A percentile compares a stretch with the other conserved stretches of the same genome.
Evolutionary conservation across 1,139 yeast species (phyloP).

Genomic region (Hansenula sp.): DNA sequence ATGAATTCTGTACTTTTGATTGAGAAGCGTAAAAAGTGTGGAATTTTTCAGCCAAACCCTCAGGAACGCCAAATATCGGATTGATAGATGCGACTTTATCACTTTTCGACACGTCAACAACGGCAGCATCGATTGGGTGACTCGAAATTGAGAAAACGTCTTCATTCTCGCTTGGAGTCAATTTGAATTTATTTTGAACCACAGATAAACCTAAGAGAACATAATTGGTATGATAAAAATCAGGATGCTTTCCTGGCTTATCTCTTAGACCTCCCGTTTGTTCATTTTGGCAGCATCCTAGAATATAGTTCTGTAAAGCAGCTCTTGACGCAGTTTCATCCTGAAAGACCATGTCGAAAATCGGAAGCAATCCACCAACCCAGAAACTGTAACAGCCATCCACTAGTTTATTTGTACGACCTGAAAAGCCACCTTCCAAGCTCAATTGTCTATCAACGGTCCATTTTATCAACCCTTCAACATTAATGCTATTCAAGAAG

Average conservation of each 20-base stretch:
- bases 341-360: slow-evolving; percentile 50
- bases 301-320: slow-evolving; percentile 60
- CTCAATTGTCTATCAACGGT: slow-evolving; percentile 60
- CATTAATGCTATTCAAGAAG: slow-evolving; percentile 30
- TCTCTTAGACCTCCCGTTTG: slow-evolving; percentile 75
- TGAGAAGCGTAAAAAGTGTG: not conserved
- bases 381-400: slow-evolving; percentile 97
- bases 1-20: not conserved
- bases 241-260: slow-evolving; percentile 80
- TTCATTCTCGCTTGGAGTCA: slow-evolving; percentile 5
- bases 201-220: slow-evolving; percentile 73
- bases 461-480: slow-evolving; percentile 58
- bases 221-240: slow-evolving; percentile 90
- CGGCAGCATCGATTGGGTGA: slow-evolving; percentile 9
- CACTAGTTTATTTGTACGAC: slow-evolving; percentile 88
- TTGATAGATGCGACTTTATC: slow-evolving; percentile 37
- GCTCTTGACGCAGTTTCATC: slow-evolving; percentile 43
- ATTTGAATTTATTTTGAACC: slow-evolving; percentile 51
- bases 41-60: slow-evolving; percentile 13
- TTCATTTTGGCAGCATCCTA: slow-evolving; percentile 69
- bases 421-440: slow-evolving; percentile 82
- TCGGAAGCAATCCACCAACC: slow-evolving; percentile 79
- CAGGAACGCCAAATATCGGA: slow-evolving; percentile 67
- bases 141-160: slow-evolving; percentile 15
- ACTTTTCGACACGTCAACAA: slow-evolving; percentile 13